Evolutionary conservation across 2,329 filamentous ascomycete genomes (phyloP), one percentile per base, ranked within the genome.

Genomic region (Lasiodiplodia citricola): DNA sequence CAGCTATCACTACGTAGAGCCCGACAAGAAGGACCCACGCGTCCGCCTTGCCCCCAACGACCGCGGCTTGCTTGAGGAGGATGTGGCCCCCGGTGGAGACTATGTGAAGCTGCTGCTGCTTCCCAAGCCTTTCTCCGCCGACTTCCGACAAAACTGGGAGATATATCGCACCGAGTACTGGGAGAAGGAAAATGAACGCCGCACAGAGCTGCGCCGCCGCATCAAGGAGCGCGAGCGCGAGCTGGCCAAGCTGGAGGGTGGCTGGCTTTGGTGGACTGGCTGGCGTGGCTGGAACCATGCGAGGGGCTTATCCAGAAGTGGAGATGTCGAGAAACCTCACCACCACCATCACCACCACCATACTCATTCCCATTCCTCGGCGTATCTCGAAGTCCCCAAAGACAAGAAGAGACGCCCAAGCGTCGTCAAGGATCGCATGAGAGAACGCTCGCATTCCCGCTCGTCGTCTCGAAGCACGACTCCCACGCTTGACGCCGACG

Each of bases 101-200:
- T 92, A 95, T 76, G 91, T 99, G 74, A 96, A 97, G 79, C 86
- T 99, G 0, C 84, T 98, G 21, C 85, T 99, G 8, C 87, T 97
- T 13, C 93, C 96, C 0, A 99, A 99, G 78, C 94, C 94, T 0
- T 99, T 99, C 76, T 96, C 93, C 6, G 91, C 96, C 0, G 93
- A 93, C 57, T 99, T 99, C 76, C 88, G 96, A 23, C 94, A 98
- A 79, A 97, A 97, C 72, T 99, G 96, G 96, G 96, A 99, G 76
- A 86, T 95, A 18, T 99, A 96, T 80, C 88, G 96, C 66, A 90
- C 91, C 41, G 94, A 97, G 70, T 99, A 97, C 81, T 99, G 96
- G 96, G 95, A 97, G 74, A 90, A 90, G 70, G 96, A 99, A 79
- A 99, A 99, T 76, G 93, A 97, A 79, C 90, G 95, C 2, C 89